Percentiles rank a stretch among this genome's conserved stretches.
Conservation (phyloP, 345 rosid genomes). For the Populus nigra region DNA sequence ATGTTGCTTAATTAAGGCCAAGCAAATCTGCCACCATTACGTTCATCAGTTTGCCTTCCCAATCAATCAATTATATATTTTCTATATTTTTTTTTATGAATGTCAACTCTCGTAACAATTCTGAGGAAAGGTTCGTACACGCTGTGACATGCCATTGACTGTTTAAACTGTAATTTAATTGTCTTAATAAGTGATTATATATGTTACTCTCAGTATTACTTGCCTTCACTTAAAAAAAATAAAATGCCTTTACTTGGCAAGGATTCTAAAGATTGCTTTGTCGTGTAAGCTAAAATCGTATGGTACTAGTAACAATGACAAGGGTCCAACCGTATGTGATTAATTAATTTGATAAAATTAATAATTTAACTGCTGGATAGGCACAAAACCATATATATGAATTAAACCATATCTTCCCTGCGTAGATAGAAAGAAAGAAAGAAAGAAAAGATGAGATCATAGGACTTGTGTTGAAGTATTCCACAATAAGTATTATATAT, state of each 20-base stretch:
- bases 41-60: background rate
- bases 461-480: background rate
- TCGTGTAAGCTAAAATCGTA: constrained; percentile 4
- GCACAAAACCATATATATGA: background rate
- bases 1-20: too few species aligned
- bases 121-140: background rate
- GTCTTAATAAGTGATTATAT: background rate
- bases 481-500: background rate
- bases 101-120: background rate
- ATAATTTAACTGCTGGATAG: background rate
- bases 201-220: background rate
- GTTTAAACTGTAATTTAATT: background rate
- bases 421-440: background rate
- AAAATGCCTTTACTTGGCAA: background rate
- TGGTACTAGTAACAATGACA: constrained; percentile 9
- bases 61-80: background rate
- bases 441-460: background rate
- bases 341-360: background rate
- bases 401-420: background rate
- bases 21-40: background rate
- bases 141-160: background rate
- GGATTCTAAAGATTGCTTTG: background rate
- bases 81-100: background rate
- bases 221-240: background rate
- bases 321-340: background rate